Evolutionary conservation across 495 filamentous ascomycete species (phyloP).

Genomic region (Copromyces sp.): DNA sequence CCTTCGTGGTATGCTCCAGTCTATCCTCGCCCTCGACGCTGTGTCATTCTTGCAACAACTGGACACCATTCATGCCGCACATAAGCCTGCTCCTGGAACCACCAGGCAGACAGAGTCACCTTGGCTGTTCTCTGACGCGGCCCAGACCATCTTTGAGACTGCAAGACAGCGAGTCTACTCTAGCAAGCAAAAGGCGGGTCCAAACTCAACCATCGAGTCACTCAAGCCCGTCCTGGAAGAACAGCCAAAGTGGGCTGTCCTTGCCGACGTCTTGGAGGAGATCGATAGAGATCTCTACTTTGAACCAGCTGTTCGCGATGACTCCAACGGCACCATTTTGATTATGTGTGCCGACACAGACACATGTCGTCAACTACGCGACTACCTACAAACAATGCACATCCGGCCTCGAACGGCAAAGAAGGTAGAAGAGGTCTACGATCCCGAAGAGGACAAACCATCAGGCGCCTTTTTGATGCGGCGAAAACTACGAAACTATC

Average conservation of each 20-base stretch:
- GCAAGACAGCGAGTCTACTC: slow-evolving; percentile 86
- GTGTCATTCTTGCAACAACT: slow-evolving; percentile 89
- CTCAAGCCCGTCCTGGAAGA: slow-evolving; percentile 89
- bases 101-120: slow-evolving; percentile 84
- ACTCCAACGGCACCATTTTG: slow-evolving; percentile 80
- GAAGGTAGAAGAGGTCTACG: slow-evolving; percentile 27
- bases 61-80: slow-evolving; percentile 85
- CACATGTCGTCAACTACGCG: slow-evolving; percentile 80
- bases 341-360: slow-evolving; percentile 91
- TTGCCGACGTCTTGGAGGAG: slow-evolving; percentile 81
- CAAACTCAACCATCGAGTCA: slow-evolving; percentile 43
- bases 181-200: slow-evolving; percentile 28
- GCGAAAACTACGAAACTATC: slow-evolving; percentile 73
- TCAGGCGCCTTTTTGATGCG: slow-evolving; percentile 86
- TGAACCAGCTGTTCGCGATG: slow-evolving; percentile 62
- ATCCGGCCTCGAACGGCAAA: slow-evolving; percentile 45
- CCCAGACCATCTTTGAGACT: slow-evolving; percentile 85
- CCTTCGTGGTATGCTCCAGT: slow-evolving; percentile 78
- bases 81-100: slow-evolving; percentile 78
- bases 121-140: slow-evolving; percentile 94
- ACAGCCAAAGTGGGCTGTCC: slow-evolving; percentile 82
- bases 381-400: slow-evolving; percentile 87
- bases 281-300: slow-evolving; percentile 88
- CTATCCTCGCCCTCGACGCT: slow-evolving; percentile 74
- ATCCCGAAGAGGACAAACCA: slow-evolving; percentile 44